phyloP scores from a whole-genome alignment of 352 stramenopile genomes.

The Pythium rishiriense region DNA sequence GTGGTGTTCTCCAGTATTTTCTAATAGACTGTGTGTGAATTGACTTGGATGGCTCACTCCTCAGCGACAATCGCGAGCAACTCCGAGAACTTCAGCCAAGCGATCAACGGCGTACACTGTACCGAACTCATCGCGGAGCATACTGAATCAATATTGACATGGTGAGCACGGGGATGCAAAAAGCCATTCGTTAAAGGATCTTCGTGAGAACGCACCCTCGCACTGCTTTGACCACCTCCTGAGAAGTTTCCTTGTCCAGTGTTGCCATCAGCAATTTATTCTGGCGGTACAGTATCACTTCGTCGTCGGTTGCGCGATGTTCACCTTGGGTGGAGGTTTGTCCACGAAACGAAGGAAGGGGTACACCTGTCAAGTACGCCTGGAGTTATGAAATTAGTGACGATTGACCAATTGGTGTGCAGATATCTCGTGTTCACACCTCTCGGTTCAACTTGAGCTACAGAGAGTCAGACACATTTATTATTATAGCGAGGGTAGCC shows the following conservation, averaged over 20 bases:
- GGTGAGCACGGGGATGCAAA: no score
- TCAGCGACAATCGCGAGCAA: neutral
- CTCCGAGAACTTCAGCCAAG: slow-evolving; percentile 11
- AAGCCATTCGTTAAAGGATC: no score
- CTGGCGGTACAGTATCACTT: slow-evolving; percentile 8
- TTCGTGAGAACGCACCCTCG: no score
- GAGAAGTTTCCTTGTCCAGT: neutral
- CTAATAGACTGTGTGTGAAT: slow-evolving; percentile 31
- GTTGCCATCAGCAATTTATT: slow-evolving; percentile 23
- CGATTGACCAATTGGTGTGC: neutral
- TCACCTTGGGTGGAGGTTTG: slow-evolving; percentile 1
- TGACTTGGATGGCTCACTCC: neutral
- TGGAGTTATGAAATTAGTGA: neutral
- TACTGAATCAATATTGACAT: neutral
- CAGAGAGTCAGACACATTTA: neutral
- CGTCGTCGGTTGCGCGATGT: neutral
- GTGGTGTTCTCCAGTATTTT: slow-evolving; percentile 82
- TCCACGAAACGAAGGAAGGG: slow-evolving; percentile 1
- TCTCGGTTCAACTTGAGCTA: slow-evolving; percentile 21
- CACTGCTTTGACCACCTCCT: neutral
- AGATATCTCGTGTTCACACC: neutral
- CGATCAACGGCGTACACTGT: slow-evolving; percentile 2
- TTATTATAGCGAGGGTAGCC: no score
- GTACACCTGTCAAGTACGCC: slow-evolving; percentile 22
- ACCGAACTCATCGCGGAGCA: slow-evolving; percentile 21